Percentiles rank a stretch among this genome's conserved stretches.
Conservation (phyloP, 176 grass and related monocot genomes). For the Triticum timopheevii region DNA sequence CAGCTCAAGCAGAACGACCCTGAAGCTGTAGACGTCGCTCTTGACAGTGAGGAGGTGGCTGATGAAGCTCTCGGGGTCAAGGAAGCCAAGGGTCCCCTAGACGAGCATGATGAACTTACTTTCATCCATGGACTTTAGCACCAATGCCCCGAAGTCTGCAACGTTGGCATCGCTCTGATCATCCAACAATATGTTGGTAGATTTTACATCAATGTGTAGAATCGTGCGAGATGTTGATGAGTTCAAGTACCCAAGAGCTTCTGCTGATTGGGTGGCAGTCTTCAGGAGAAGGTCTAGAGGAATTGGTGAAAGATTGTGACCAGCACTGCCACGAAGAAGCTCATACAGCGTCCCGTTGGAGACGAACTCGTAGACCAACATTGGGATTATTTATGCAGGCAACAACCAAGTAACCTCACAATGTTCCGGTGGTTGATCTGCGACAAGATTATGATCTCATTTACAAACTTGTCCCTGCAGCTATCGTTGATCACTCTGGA, state of each 20-base stretch:
- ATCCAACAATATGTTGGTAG: too few species aligned
- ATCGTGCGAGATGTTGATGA: constrained; percentile 16
- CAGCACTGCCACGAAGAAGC: not conserved
- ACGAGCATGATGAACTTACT: too few species aligned
- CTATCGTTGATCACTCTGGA: constrained; percentile 20
- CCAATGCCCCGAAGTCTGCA: too few species aligned
- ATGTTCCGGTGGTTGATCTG: constrained; percentile 43
- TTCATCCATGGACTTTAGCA: too few species aligned
- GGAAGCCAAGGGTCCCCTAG: too few species aligned
- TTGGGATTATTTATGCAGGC: constrained; percentile 19
- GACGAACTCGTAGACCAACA: constrained; percentile 46
- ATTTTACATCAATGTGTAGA: constrained; percentile 3
- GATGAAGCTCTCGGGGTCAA: too few species aligned
- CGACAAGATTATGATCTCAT: constrained; percentile 44
- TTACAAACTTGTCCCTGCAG: constrained; percentile 29
- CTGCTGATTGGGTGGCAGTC: constrained; percentile 24
- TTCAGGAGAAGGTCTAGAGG: constrained; percentile 10
- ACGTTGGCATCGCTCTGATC: too few species aligned
- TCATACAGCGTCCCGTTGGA: constrained; percentile 23
- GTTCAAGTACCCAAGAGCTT: constrained; percentile 30
- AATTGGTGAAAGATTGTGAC: not conserved
- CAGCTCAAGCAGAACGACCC: constrained; percentile 49
- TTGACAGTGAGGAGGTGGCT: too few species aligned
- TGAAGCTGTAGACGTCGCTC: constrained; percentile 10
- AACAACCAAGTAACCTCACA: constrained; percentile 39